A percentile compares a stretch with the other conserved stretches of the same genome.
Evolutionary conservation across 129 eudicot species (phyloP).

Genomic region (Flaveria robusta): DNA sequence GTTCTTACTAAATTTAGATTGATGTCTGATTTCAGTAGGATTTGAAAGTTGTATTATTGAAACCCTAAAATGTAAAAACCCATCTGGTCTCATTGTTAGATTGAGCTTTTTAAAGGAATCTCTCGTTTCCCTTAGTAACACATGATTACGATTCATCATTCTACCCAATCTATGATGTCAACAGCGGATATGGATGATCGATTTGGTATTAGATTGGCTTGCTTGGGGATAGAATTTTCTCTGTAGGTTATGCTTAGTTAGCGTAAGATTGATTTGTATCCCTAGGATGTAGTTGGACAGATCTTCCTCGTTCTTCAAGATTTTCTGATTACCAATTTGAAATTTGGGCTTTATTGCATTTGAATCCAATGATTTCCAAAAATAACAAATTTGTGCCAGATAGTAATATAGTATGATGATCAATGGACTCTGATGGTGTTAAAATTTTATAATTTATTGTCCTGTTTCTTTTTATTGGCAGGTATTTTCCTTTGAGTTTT

Average conservation of each 20-base stretch:
- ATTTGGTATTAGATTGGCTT: background rate
- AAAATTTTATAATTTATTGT: background rate
- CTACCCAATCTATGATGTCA: background rate
- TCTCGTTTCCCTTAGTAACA: background rate
- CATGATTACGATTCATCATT: background rate
- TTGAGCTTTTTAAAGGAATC: background rate
- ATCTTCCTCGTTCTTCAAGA: background rate
- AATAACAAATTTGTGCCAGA: background rate
- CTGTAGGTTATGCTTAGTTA: background rate
- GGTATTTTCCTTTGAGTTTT: slow-evolving; percentile 18
- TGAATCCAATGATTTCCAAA: background rate
- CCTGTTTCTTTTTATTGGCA: slow-evolving; percentile 14
- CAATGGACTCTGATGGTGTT: background rate
- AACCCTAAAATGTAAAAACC: background rate
- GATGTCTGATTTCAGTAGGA: slow-evolving; percentile 1
- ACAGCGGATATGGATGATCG: background rate
- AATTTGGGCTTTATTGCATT: background rate
- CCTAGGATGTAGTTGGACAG: background rate
- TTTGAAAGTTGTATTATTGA: background rate
- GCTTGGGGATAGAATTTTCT: background rate
- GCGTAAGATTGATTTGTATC: background rate
- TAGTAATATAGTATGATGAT: background rate
- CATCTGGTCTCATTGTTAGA: background rate
- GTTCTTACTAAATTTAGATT: background rate
- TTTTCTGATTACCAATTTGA: background rate